Evolutionary conservation across 345 rosid genomes (phyloP), one percentile per base, ranked within the genome.

Genomic region (Brassica incana): DNA sequence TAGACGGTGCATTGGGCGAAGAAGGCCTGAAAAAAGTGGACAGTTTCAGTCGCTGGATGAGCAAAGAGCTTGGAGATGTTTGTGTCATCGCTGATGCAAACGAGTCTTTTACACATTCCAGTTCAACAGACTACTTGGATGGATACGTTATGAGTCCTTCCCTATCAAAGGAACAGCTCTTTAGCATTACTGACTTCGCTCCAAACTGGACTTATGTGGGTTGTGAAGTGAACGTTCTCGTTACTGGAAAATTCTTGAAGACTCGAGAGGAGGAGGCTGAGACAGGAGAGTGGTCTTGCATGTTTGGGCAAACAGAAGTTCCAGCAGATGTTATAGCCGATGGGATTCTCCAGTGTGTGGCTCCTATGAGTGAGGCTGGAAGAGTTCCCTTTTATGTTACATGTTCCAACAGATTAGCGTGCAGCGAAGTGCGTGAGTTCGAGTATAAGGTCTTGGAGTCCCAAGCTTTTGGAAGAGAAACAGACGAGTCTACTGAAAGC

Each of bases 261-360:
- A 70, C 79, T 27, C 30, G 0, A 27, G 30, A 20, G 23, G 23
- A 20, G 23, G 30, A 27, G 54, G 84, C 80, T 58, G 83, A 85
- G 82, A 83, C 70, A 10, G 82, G 77, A 67, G 82, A 86, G 64
- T 93, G 96, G 98, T 95, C 96, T 48, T 91, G 98, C 85, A 93
- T 95, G 97, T 93, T 95, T 86, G 99, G 98, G 16, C 97, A 95
- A 85, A 87, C 91, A 74, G 99, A 95, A 88, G 98, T 91, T 86
- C 94, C 89, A 9, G 98, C 98, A 36, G 91, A 93, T 71, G 82
- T 90, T 67, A 73, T 93, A 71, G 92, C 93, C 54, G 89, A 86
- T 87, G 97, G 97, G 70, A 87, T 93, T 71, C 92, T 95, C 68
- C 77, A 87, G 65, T 95, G 97, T 82, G 83, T 72, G 75, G 78